Percentiles rank a stretch among this genome's conserved stretches.
phyloP scores from a whole-genome alignment of 78 protist genomes.

The Dictyostelium brefeldianum region DNA sequence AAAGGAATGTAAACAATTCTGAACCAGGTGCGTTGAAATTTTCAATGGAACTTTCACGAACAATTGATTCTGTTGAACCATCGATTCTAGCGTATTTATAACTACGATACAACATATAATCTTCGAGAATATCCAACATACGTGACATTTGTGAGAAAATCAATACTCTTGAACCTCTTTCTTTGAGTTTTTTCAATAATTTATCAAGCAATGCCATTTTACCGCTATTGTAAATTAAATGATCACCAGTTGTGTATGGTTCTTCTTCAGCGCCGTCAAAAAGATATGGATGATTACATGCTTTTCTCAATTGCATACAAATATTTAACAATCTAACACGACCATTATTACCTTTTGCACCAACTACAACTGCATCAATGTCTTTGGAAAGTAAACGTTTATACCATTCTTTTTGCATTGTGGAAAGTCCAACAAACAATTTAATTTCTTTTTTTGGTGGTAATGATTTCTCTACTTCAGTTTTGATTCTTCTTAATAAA shows the following conservation, averaged over 20 bases:
- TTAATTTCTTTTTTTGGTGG: conserved; percentile 98
- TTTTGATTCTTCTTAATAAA: conserved; percentile 96
- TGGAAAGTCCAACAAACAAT: conserved; percentile 87
- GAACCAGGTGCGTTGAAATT: conserved; percentile 91
- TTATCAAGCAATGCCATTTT: conserved; percentile 97
- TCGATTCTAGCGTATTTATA: conserved; percentile 97
- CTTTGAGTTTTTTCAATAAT: conserved; percentile 85
- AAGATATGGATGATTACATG: conserved; percentile 98
- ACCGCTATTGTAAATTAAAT: conserved; percentile 85
- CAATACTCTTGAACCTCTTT: conserved; percentile 89
- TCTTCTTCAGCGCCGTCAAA: conserved; percentile 95
- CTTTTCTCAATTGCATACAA: conserved; percentile 96
- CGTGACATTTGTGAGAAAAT: conserved; percentile 97
- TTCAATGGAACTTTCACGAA: conserved; percentile 94
- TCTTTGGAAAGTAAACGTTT: conserved; percentile 61
- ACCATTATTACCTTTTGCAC: conserved; percentile 46
- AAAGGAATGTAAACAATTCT: conserved; percentile 90
- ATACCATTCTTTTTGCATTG: conserved; percentile 91
- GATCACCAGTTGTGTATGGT: conserved; percentile 69
- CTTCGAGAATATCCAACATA: conserved; percentile 98
- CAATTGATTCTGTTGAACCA: conserved; percentile 92
- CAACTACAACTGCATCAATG: conserved; percentile 69
- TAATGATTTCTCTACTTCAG: conserved; percentile 94
- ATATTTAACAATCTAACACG: conserved; percentile 91
- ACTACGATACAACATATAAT: conserved; percentile 85